phyloP scores from a whole-genome alignment of 257 asterid genomes.

The Gentiana macrophylla region DNA sequence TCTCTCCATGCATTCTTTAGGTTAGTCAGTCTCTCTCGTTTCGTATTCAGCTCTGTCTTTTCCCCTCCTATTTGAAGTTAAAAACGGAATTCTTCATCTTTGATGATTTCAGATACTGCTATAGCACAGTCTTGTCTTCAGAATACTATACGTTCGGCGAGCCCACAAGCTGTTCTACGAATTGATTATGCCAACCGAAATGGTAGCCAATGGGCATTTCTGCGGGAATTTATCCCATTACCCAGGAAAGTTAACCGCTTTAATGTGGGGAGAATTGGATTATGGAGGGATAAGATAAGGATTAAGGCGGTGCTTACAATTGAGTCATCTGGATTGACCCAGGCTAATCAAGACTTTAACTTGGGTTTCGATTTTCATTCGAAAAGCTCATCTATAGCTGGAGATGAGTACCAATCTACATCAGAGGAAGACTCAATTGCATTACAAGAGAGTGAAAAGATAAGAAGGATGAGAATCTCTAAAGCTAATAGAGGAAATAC shows the following conservation, averaged over 20 bases:
- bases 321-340: slow-evolving; percentile 30
- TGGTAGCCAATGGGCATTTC: slow-evolving; percentile 33
- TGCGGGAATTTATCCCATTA: slow-evolving; percentile 27
- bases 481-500: slow-evolving; percentile 88
- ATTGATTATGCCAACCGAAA: slow-evolving; percentile 25
- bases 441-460: slow-evolving; percentile 52
- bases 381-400: slow-evolving; percentile 18
- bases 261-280: slow-evolving; percentile 24
- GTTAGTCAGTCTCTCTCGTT: slow-evolving; percentile 18
- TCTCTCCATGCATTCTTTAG: slow-evolving; percentile 89
- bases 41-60: neutral
- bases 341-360: slow-evolving; percentile 26
- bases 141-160: slow-evolving; percentile 36
- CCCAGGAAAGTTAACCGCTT: slow-evolving; percentile 20
- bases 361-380: slow-evolving; percentile 35
- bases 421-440: slow-evolving; percentile 38
- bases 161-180: slow-evolving; percentile 28
- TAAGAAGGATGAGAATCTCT: slow-evolving; percentile 92
- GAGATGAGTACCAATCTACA: slow-evolving; percentile 14
- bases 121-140: slow-evolving; percentile 60
- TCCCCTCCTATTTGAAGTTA: neutral
- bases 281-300: slow-evolving; percentile 36
- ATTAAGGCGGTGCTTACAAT: slow-evolving; percentile 65
- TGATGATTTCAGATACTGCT: slow-evolving; percentile 63
- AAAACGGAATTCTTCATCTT: neutral